Evolutionary conservation across 2,329 filamentous ascomycete species (phyloP), one percentile per base, ranked within the genome.

Genomic region (Monosporascus sp.): DNA sequence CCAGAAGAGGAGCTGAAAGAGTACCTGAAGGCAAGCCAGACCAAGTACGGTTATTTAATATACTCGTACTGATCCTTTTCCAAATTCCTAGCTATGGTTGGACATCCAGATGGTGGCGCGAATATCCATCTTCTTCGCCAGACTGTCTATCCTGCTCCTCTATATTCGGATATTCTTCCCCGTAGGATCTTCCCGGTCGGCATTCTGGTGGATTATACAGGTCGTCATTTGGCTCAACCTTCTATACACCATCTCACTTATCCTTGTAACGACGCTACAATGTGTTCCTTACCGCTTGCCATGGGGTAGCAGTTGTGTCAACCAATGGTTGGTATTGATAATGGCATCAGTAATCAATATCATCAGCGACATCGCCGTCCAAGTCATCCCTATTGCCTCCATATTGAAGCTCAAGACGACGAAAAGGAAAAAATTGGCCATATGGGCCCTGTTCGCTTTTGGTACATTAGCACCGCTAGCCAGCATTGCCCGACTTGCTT

Each of bases 361-460:
- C 22, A 54, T 64, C 47, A 62, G 55, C 55, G 63, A 65, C 39
- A 47, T 65, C 24, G 56, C 62, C 5, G 58, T 65, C 37, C 55
- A 64, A 2, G 46, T 65, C 2, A 60, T 70, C 11, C 67, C 67
- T 1, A 59, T 65, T 18, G 59, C 62, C 9, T 63, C 64, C 5
- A 57, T 70, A n/a, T 57, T 60, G 48, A 60, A 62, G 25, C 55
- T 70, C 8, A 59, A 67, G 15, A 63, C 64, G 51, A 60, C 57
- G 14, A 45, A 50, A n/a, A 58, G 52, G 27, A 62, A 61, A 39
- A 69, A 68, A 49, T 59, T 59, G 50, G 63, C 62, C 8, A 61
- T 70, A 3, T 63, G 61, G 54, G 54, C 58, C 9, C 54, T 70
- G 20, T 64, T 70, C 35, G 60, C 60, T 14, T 61, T 69, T 22